Evolutionary conservation across 768 basidiomycete species (phyloP).

Genomic region (Leccinum broughii): DNA sequence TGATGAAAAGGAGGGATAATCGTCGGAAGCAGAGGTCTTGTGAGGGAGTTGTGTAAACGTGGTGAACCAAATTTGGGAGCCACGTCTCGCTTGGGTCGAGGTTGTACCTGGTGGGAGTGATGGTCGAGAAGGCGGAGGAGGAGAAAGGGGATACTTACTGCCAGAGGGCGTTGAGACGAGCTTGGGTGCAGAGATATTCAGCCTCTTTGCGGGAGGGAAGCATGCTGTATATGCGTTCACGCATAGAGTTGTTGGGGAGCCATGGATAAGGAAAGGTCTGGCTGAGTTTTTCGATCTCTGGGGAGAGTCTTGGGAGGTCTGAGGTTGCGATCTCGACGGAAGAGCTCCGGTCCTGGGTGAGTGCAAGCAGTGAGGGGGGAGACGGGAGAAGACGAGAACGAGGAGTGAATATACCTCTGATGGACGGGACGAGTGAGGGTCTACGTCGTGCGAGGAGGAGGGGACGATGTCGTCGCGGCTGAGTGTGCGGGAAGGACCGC

Average conservation of each 20-base stretch:
- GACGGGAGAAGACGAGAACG: background rate
- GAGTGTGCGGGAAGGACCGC: background rate
- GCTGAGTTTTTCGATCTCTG: constrained; percentile 49
- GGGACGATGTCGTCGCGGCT: constrained; percentile 15
- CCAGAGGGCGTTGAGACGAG: constrained; percentile 69
- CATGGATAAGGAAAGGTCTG: constrained; percentile 71
- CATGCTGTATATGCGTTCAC: constrained; percentile 61
- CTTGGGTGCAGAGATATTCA: constrained; percentile 59
- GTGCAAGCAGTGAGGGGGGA: background rate
- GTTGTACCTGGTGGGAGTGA: constrained; percentile 50
- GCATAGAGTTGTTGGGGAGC: constrained; percentile 61
- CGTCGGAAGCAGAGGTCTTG: constrained; percentile 64
- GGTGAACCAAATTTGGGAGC: constrained; percentile 66
- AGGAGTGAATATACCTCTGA: constrained; percentile 24
- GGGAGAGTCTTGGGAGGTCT: constrained; percentile 26
- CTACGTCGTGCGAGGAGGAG: constrained; percentile 14
- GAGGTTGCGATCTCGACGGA: constrained; percentile 24
- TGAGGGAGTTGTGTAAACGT: constrained; percentile 62
- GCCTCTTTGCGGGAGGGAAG: constrained; percentile 63
- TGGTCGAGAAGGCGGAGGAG: background rate
- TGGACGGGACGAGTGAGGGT: constrained; percentile 18
- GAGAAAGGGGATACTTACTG: constrained; percentile 50
- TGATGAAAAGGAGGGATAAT: constrained; percentile 66
- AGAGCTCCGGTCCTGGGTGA: constrained; percentile 26
- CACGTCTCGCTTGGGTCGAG: constrained; percentile 70